Percentiles rank a stretch among this genome's conserved stretches.
Conservation (phyloP, 1,284 basidiomycete species). For the Apiotrichum sp. region DNA sequence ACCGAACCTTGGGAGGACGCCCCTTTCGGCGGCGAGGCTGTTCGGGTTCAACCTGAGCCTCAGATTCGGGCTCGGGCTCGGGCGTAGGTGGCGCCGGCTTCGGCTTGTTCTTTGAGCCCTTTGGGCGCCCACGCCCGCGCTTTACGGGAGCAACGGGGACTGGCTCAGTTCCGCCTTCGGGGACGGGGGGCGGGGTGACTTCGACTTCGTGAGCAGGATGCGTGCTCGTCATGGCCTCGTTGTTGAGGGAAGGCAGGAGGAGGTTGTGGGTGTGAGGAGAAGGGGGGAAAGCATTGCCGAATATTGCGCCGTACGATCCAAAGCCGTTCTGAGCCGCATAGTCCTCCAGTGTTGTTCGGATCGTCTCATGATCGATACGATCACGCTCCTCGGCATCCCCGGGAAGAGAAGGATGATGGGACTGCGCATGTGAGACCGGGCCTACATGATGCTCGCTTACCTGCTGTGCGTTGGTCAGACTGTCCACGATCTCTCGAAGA, state of each 20-base stretch:
- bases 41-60: neutral
- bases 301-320: constrained; percentile 14
- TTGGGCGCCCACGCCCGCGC: constrained; percentile 37
- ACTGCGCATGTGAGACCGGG: constrained; percentile 5
- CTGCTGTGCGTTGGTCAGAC: constrained; percentile 41
- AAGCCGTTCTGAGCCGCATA: constrained; percentile 17
- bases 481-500: constrained; percentile 42
- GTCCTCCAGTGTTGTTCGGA: constrained; percentile 36
- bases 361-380: constrained; percentile 28
- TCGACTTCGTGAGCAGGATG: too few species aligned
- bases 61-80: constrained; percentile 1
- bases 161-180: neutral
- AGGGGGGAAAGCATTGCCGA: constrained; percentile 19
- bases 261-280: constrained; percentile 11
- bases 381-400: constrained; percentile 29
- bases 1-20: constrained; percentile 35
- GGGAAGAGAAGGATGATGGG: constrained; percentile 6
- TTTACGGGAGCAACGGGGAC: constrained; percentile 8
- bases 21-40: constrained; percentile 20
- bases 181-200: too few species aligned
- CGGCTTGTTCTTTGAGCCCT: constrained; percentile 42
- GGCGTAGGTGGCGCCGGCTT: constrained; percentile 16
- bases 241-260: constrained; percentile 7
- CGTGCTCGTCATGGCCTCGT: neutral
- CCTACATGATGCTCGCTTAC: constrained; percentile 12